These are phyloP conservation scores for Penicillium subrubescens DNA, from an alignment of 495 filamentous ascomycete species.

Conservation along the genomic window DNA sequence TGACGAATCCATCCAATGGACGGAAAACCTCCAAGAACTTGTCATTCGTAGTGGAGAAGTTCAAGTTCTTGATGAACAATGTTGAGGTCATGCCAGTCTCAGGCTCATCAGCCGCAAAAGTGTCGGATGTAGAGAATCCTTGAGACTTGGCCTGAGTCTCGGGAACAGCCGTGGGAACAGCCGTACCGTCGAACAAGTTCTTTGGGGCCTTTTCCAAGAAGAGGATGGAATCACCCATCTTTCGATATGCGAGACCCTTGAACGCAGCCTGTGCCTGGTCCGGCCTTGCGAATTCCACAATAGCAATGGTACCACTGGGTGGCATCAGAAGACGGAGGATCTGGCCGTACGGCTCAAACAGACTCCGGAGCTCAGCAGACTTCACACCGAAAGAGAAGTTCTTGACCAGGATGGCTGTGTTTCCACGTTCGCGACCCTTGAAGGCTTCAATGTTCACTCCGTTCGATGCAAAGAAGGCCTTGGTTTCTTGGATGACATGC, in stretches of 20 bases:
- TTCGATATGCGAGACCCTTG: conserved; percentile 77
- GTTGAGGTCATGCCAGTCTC: conserved; percentile 67
- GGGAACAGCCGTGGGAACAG: conserved; percentile 27
- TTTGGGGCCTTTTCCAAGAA: conserved; percentile 94
- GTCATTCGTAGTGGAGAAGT: conserved; percentile 82
- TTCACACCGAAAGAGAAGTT: conserved; percentile 87
- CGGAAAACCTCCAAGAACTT: conserved; percentile 73
- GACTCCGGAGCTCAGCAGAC: conserved; percentile 50
- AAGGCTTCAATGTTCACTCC: conserved; percentile 92
- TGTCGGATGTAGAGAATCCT: conserved; percentile 58
- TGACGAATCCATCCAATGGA: conserved; percentile 81
- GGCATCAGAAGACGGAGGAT: conserved; percentile 84
- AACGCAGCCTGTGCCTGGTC: conserved; percentile 82
- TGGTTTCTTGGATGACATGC: conserved; percentile 93
- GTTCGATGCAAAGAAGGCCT: conserved; percentile 80
- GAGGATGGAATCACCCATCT: conserved; percentile 86
- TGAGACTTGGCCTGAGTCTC: conserved; percentile 46
- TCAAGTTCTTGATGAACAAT: conserved; percentile 89
- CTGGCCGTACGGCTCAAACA: conserved; percentile 61
- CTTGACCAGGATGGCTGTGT: conserved; percentile 89
- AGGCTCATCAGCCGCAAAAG: conserved; percentile 54
- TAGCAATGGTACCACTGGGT: conserved; percentile 87
- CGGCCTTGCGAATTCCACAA: conserved; percentile 79
- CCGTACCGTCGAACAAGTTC: conserved; percentile 64
- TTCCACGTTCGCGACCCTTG: conserved; percentile 77